These are phyloP conservation scores for Acrodontium crateriforme DNA, from an alignment of 2,329 filamentous ascomycete species.

Conservation along the genomic window DNA sequence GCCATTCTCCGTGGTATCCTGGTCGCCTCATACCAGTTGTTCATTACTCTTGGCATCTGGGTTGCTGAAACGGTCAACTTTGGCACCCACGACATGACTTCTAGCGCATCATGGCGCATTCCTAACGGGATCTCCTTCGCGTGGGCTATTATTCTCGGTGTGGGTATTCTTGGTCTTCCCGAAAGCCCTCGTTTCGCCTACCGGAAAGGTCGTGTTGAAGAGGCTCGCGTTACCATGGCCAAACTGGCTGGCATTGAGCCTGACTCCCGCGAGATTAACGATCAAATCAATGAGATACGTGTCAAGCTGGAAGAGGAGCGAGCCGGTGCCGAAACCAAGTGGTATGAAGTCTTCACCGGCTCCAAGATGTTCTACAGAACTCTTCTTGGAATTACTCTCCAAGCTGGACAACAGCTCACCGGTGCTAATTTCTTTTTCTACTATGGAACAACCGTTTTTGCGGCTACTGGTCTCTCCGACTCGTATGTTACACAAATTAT, in stretches of 20 bases:
- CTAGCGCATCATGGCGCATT: constrained; percentile 18
- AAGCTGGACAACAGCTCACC: constrained; percentile 21
- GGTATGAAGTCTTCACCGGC: constrained; percentile 18
- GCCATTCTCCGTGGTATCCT: constrained; percentile 50
- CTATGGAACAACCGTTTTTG: constrained; percentile 35
- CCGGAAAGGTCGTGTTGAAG: constrained; percentile 18
- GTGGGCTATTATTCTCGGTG: constrained; percentile 20
- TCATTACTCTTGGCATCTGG: constrained; percentile 54
- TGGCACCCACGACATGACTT: constrained; percentile 34
- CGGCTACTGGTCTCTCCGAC: constrained; percentile 18
- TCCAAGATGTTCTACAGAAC: constrained; percentile 19
- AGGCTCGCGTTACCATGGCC: constrained; percentile 18
- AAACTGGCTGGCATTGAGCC: constrained; percentile 14
- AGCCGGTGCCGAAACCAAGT: constrained; percentile 11
- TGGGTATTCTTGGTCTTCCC: constrained; percentile 20
- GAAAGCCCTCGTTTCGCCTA: constrained; percentile 20
- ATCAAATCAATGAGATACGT: constrained; percentile 18
- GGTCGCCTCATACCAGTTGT: constrained; percentile 37
- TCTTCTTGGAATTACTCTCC: constrained; percentile 19
- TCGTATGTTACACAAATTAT: constrained; percentile 34
- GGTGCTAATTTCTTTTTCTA: constrained; percentile 42
- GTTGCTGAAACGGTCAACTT: constrained; percentile 56
- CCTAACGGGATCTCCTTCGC: constrained; percentile 20
- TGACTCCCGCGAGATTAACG: constrained; percentile 14
- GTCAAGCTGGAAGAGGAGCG: constrained; percentile 20